Conservation (phyloP, 371 early-diverging fungal genomes). For the Circinella minor region DNA sequence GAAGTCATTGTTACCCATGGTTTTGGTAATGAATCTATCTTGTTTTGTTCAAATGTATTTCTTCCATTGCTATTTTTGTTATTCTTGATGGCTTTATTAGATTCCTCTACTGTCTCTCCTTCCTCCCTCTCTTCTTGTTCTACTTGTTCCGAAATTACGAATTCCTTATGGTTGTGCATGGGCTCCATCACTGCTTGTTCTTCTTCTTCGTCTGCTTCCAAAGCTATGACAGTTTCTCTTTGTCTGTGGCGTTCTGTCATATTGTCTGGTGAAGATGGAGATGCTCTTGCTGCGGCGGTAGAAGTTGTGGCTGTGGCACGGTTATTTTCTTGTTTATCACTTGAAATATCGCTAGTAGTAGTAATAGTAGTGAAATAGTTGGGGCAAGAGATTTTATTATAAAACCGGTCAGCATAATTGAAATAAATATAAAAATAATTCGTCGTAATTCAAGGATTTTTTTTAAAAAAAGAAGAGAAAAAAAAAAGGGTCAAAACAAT, state of each 20-base stretch:
- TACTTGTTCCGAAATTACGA: not conserved
- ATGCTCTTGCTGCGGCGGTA: not conserved
- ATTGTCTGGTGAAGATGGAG: not conserved
- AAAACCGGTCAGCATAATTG: not conserved
- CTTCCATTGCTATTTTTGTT: not conserved
- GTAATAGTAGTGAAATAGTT: not conserved
- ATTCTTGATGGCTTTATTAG: not conserved
- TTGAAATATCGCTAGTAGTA: not conserved
- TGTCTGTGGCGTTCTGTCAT: not conserved
- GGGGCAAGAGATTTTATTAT: no score
- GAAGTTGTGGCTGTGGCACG: not conserved
- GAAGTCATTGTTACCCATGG: conserved; percentile 19
- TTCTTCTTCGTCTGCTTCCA: conserved; percentile 26
- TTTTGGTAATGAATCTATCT: conserved; percentile 11
- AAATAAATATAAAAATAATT: not conserved
- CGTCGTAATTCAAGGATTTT: no score
- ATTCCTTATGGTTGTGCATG: not conserved
- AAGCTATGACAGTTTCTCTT: conserved; percentile 21
- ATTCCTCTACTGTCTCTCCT: not conserved
- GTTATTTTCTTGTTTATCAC: not conserved
- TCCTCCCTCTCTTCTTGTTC: not conserved
- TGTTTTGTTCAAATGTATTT: not conserved
- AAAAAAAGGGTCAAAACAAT: no score
- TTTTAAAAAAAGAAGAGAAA: no score
- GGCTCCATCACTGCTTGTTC: conserved; percentile 19